Conservation (phyloP, 2,329 filamentous ascomycete species). For the Apiospora marii region DNA sequence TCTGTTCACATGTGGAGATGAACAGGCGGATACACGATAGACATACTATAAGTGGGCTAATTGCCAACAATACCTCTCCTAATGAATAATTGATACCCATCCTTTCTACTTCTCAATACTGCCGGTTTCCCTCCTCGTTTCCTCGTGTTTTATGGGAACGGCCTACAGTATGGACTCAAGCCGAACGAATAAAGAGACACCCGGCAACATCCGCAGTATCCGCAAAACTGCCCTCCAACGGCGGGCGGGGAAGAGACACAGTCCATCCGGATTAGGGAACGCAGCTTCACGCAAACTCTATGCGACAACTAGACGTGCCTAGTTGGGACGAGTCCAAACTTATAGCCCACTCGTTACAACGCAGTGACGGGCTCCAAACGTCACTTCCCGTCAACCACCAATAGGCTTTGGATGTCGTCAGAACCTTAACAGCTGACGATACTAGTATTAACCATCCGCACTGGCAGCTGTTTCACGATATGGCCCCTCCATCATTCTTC, state of each 20-base stretch:
- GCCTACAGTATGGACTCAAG: too few species aligned
- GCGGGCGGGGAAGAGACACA: neutral
- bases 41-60: neutral
- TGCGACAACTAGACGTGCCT: neutral
- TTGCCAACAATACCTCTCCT: too few species aligned
- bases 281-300: neutral
- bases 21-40: neutral
- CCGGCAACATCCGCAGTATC: neutral
- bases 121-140: too few species aligned
- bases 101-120: too few species aligned
- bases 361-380: constrained; percentile 1
- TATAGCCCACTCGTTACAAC: neutral
- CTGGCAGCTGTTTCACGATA: neutral
- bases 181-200: neutral
- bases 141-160: too few species aligned
- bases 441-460: neutral
- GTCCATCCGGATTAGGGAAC: neutral
- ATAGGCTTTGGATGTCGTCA: neutral
- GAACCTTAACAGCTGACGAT: neutral
- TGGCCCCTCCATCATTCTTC: neutral
- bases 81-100: too few species aligned
- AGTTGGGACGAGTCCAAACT: neutral
- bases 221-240: neutral
- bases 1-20: neutral
- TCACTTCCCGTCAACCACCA: neutral